Evolutionary conservation across 73 alveolate species (phyloP).

Genomic region (Stentor coeruleus): DNA sequence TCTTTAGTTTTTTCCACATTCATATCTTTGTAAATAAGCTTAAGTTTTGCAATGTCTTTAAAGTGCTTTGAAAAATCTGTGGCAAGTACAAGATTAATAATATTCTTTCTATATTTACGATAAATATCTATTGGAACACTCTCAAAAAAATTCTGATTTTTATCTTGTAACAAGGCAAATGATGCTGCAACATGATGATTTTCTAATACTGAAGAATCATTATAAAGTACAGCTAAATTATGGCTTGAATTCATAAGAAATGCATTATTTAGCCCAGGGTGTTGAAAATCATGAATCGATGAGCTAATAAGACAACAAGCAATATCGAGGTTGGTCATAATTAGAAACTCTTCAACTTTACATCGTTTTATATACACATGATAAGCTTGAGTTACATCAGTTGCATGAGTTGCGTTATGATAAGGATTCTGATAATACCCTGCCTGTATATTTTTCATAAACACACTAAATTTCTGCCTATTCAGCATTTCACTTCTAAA

Average conservation of each 20-base stretch:
- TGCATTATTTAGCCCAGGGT: conserved; percentile 63
- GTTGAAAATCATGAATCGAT: conserved; percentile 58
- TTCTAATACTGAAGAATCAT: conserved; percentile 46
- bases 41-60: conserved; percentile 34
- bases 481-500: not conserved
- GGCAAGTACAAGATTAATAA: conserved; percentile 36
- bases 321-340: not conserved
- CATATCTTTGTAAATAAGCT: not conserved
- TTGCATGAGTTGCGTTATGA: conserved; percentile 44
- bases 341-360: not conserved
- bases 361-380: not conserved
- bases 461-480: not conserved
- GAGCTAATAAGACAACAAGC: conserved; percentile 21
- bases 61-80: conserved; percentile 48
- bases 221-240: conserved; percentile 49
- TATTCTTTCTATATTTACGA: not conserved
- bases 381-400: conserved; percentile 43
- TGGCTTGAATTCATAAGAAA: conserved; percentile 48
- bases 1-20: too few species aligned
- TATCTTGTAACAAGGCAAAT: not conserved
- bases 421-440: conserved; percentile 38
- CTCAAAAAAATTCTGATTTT: not conserved
- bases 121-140: not conserved
- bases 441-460: not conserved
- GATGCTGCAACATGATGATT: not conserved